Conservation (phyloP, 345 rosid species). For the Eucalyptus lansdowneana region DNA sequence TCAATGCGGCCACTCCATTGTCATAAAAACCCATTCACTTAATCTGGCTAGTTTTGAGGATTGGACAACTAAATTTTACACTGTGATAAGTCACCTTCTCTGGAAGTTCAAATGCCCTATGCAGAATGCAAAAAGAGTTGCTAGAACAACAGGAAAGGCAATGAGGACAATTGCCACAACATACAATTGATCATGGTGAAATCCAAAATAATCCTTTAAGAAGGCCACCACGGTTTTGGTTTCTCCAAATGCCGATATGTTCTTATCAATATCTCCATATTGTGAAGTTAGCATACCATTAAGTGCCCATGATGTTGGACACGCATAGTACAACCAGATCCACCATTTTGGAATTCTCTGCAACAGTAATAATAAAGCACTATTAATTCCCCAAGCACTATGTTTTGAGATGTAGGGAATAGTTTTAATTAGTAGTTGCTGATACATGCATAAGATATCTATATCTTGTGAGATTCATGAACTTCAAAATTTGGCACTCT, state of each 20-base stretch:
- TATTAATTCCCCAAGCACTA: background rate
- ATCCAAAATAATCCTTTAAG: conserved; percentile 50
- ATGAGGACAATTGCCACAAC: conserved; percentile 23
- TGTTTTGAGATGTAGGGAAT: background rate
- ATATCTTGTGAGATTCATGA: background rate
- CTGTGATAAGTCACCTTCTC: conserved; percentile 26
- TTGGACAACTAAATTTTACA: background rate
- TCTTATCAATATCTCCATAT: conserved; percentile 43
- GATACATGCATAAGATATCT: background rate
- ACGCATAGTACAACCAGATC: conserved; percentile 58
- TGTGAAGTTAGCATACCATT: conserved; percentile 61
- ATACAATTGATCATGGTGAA: conserved; percentile 16
- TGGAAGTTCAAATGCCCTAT: conserved; percentile 47
- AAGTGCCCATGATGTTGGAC: conserved; percentile 69
- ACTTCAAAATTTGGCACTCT: background rate
- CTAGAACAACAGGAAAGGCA: conserved; percentile 33
- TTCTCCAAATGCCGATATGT: conserved; percentile 34
- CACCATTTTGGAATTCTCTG: conserved; percentile 82
- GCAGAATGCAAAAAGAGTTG: conserved; percentile 39
- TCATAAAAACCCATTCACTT: background rate
- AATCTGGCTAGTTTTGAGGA: background rate
- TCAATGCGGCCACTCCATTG: background rate
- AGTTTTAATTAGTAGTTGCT: background rate
- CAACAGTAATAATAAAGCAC: background rate
- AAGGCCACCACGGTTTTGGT: conserved; percentile 22